Evolutionary conservation across 768 basidiomycete species (phyloP).

Genomic region (Artomyces pyxidatus): DNA sequence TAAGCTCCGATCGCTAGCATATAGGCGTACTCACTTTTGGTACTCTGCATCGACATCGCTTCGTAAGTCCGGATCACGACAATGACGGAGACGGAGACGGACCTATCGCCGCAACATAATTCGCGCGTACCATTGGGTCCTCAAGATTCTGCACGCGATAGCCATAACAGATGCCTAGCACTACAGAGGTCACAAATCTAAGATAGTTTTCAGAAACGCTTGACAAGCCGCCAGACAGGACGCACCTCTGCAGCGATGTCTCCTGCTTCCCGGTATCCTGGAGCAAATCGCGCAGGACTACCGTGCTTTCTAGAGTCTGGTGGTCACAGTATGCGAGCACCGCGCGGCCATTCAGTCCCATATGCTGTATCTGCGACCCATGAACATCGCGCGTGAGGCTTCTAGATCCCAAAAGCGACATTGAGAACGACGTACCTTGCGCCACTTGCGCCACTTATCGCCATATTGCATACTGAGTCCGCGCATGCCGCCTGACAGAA

Average conservation of each 20-base stretch:
- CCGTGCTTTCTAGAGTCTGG: conserved; percentile 4
- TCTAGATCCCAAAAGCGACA: no score
- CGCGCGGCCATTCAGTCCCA: conserved; percentile 7
- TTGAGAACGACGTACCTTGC: conserved; percentile 4
- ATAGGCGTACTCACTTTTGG: neutral
- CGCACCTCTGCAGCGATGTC: conserved; percentile 2
- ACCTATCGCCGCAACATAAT: neutral
- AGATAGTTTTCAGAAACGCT: neutral
- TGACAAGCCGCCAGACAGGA: neutral
- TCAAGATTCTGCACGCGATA: conserved; percentile 4
- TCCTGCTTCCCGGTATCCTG: neutral
- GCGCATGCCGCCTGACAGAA: conserved; percentile 7
- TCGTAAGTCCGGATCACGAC: neutral
- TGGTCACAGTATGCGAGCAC: conserved; percentile 5
- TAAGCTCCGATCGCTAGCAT: neutral
- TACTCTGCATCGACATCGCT: neutral
- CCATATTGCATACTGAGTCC: conserved; percentile 5
- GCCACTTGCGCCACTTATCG: conserved; percentile 9
- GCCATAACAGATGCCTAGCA: conserved; percentile 4
- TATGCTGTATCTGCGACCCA: conserved; percentile 8
- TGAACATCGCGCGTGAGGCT: no score
- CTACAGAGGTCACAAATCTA: conserved; percentile 10
- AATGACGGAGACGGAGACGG: neutral
- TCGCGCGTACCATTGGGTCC: conserved; percentile 3
- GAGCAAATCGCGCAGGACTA: conserved; percentile 9